These are phyloP conservation scores for Capsicum pubescens DNA, from an alignment of 257 asterid genomes.

Conservation along the genomic window DNA sequence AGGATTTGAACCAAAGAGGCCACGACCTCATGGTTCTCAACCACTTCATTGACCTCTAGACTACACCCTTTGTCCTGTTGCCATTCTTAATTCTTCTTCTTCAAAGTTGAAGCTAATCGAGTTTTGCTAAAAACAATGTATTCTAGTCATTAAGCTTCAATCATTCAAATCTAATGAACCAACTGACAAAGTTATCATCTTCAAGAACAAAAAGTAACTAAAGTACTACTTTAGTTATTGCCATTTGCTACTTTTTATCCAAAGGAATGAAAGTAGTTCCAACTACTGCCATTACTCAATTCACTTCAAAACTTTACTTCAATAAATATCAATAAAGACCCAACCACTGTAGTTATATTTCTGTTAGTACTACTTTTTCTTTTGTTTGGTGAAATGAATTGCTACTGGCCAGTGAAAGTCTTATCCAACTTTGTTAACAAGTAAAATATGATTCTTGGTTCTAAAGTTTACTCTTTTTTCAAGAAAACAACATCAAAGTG, in stretches of 20 bases:
- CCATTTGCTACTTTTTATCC: conserved; percentile 29
- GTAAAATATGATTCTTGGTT: conserved; percentile 19
- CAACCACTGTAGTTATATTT: conserved; percentile 35
- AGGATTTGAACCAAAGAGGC: background rate
- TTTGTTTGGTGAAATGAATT: conserved; percentile 27
- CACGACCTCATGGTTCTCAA: background rate
- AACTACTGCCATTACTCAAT: conserved; percentile 20
- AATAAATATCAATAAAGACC: conserved; percentile 15
- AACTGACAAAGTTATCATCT: conserved; percentile 22
- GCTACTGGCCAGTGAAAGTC: conserved; percentile 6
- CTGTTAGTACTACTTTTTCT: conserved; percentile 1
- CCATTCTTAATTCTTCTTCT: background rate
- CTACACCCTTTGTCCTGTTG: background rate
- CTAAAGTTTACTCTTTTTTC: conserved; percentile 5
- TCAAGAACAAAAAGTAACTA: conserved; percentile 19
- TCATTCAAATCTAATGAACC: conserved; percentile 19
- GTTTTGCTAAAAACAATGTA: background rate
- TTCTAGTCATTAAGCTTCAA: background rate
- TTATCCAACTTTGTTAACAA: background rate
- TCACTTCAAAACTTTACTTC: background rate
- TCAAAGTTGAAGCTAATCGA: conserved; percentile 13
- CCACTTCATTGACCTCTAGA: background rate
- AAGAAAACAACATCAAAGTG: conserved; percentile 34
- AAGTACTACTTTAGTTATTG: conserved; percentile 38
- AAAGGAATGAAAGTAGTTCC: conserved; percentile 22